A percentile compares a stretch with the other conserved stretches of the same genome.
Conservation (phyloP, 176 grass and related monocot species). For the Pontederia crassipes region DNA sequence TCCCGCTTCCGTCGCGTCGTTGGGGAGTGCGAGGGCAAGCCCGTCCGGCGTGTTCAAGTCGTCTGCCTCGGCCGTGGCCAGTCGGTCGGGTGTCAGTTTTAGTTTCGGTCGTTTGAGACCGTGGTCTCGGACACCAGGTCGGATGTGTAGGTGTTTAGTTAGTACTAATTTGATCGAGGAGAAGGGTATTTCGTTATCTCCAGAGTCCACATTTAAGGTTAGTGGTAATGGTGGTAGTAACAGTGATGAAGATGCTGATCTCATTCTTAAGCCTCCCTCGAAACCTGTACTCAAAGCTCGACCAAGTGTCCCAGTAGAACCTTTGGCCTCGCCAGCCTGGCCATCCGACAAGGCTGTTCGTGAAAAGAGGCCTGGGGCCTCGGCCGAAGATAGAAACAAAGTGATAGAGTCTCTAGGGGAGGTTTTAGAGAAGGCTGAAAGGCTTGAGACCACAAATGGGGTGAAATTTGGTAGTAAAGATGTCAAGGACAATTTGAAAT, state of each 20-base stretch:
- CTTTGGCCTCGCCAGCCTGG: conserved; percentile 17
- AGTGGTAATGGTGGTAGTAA: conserved; percentile 20
- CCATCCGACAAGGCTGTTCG: conserved; percentile 15
- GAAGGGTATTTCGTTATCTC: conserved; percentile 46
- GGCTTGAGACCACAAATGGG: conserved; percentile 47
- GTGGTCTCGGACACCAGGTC: conserved; percentile 35
- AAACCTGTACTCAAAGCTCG: conserved; percentile 34
- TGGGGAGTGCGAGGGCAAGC: conserved; percentile 62
- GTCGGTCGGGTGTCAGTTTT: conserved; percentile 51
- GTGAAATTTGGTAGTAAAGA: conserved; percentile 18
- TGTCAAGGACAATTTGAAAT: conserved; percentile 13
- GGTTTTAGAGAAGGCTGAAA: conserved; percentile 78
- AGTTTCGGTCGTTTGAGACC: conserved; percentile 22
- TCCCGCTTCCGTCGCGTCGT: conserved; percentile 65
- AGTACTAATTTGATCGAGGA: conserved; percentile 78
- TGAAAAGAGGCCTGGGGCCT: conserved; percentile 20
- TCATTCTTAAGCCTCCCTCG: conserved; percentile 57
- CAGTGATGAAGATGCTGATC: conserved; percentile 24
- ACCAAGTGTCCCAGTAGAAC: conserved; percentile 35
- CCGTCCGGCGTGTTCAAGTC: conserved; percentile 23
- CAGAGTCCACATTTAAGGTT: conserved; percentile 40
- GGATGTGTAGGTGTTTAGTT: conserved; percentile 76
- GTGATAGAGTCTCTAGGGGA: conserved; percentile 65
- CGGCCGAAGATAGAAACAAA: conserved; percentile 54
- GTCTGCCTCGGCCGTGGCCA: conserved; percentile 8